phyloP scores from a whole-genome alignment of 108 stramenopile genomes.

The Cylindrotheca closterium region DNA sequence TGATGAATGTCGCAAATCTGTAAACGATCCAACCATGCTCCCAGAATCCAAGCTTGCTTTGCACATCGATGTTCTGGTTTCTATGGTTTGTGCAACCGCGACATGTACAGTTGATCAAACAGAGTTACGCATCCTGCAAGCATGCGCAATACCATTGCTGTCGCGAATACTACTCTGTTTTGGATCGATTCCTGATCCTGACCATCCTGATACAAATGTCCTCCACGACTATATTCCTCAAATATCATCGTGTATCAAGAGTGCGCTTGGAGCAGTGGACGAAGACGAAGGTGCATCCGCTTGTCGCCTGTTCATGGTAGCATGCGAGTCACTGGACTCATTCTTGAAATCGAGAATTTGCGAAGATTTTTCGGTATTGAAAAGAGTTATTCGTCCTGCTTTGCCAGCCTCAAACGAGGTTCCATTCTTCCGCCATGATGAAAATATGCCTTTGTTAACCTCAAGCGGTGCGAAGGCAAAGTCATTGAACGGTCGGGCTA shows the following conservation, averaged over 20 bases:
- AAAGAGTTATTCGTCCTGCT: constrained; percentile 59
- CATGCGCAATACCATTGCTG: constrained; percentile 55
- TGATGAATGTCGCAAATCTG: constrained; percentile 26
- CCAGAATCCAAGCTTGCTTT: constrained; percentile 42
- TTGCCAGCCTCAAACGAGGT: constrained; percentile 36
- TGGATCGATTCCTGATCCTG: constrained; percentile 63
- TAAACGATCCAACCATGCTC: background rate
- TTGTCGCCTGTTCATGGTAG: constrained; percentile 56
- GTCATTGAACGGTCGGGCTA: constrained; percentile 22
- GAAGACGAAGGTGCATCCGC: constrained; percentile 37
- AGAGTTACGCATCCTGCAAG: constrained; percentile 67
- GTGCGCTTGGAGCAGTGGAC: constrained; percentile 49
- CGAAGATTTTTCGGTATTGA: constrained; percentile 52
- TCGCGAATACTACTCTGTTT: constrained; percentile 50
- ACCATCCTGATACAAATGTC: constrained; percentile 44
- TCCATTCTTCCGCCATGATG: constrained; percentile 31
- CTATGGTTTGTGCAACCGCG: constrained; percentile 58
- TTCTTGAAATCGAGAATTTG: constrained; percentile 49
- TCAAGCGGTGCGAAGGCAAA: constrained; percentile 7
- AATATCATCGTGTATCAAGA: constrained; percentile 72
- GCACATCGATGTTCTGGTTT: constrained; percentile 55
- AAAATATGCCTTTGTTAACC: constrained; percentile 6
- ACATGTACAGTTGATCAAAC: constrained; percentile 74
- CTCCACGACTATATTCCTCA: constrained; percentile 78
- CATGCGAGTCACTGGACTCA: constrained; percentile 56